A percentile compares a stretch with the other conserved stretches of the same genome.
Conservation (phyloP, 495 filamentous ascomycete species). For the Pseudotulostoma volvatum region DNA sequence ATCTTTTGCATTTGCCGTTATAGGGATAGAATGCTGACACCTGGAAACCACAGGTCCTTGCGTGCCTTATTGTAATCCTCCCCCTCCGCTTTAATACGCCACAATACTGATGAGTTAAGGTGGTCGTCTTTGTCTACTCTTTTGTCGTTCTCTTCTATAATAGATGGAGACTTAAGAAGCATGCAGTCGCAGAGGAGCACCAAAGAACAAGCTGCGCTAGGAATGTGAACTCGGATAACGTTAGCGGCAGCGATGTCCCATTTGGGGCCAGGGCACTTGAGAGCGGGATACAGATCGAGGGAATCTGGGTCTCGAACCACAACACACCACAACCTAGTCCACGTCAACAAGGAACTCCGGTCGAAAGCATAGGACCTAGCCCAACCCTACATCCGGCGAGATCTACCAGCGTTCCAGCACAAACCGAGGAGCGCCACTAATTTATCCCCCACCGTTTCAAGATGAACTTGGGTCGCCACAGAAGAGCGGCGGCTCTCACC, state of each 20-base stretch:
- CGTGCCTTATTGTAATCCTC: slow-evolving; percentile 27
- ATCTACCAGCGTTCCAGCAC: not conserved
- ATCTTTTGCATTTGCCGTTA: too few species aligned
- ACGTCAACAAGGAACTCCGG: slow-evolving; percentile 10
- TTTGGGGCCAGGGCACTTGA: slow-evolving; percentile 86
- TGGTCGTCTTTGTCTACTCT: slow-evolving; percentile 29
- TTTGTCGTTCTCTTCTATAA: slow-evolving; percentile 36
- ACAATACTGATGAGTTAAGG: too few species aligned
- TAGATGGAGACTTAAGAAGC: slow-evolving; percentile 46
- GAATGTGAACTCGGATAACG: slow-evolving; percentile 16
- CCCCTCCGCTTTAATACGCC: not conserved
- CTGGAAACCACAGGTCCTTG: slow-evolving; percentile 34
- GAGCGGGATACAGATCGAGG: slow-evolving; percentile 69
- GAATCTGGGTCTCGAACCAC: slow-evolving; percentile 73
- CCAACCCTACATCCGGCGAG: slow-evolving; percentile 3
- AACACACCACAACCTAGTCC: slow-evolving; percentile 11
- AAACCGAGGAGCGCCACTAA: not conserved
- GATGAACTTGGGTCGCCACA: too few species aligned
- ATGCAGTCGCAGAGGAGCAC: slow-evolving; percentile 46
- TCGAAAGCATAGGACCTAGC: slow-evolving; percentile 5
- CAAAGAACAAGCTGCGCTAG: slow-evolving; percentile 34
- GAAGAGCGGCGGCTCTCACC: too few species aligned
- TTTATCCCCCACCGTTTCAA: too few species aligned
- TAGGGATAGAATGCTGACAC: too few species aligned
- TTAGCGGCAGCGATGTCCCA: slow-evolving; percentile 46